phyloP scores from a whole-genome alignment of 2,329 filamentous ascomycete genomes.

The Periconia sp. region DNA sequence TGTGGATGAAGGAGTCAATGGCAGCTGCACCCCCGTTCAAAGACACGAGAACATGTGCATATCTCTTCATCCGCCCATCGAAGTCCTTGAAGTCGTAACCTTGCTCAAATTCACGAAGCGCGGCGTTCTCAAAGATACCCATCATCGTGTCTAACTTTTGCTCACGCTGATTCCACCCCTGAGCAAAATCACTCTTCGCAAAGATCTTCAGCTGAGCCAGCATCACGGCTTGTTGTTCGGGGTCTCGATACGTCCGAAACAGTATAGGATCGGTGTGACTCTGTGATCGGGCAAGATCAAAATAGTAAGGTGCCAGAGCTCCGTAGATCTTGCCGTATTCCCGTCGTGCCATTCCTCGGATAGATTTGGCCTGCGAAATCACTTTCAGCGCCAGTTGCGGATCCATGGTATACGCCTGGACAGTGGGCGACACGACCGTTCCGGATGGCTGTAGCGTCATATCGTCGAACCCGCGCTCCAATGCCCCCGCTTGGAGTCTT shows the following conservation, averaged over 20 bases:
- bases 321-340: conserved; percentile 91
- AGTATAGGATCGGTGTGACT: conserved; percentile 79
- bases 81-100: conserved; percentile 88
- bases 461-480: conserved; percentile 78
- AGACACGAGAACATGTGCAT: conserved; percentile 79
- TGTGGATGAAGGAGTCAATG: conserved; percentile 83
- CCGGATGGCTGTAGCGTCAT: conserved; percentile 57
- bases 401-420: conserved; percentile 46
- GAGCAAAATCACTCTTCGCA: conserved; percentile 75
- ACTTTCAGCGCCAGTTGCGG: conserved; percentile 68
- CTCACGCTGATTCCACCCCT: conserved; percentile 71
- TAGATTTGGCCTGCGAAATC: conserved; percentile 71
- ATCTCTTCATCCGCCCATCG: conserved; percentile 84
- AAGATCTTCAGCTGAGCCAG: conserved; percentile 79
- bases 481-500: conserved; percentile 33
- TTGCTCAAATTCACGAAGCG: conserved; percentile 87
- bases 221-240: conserved; percentile 88
- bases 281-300: conserved; percentile 71
- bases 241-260: conserved; percentile 84
- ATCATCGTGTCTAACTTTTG: conserved; percentile 74
- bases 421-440: conserved; percentile 30
- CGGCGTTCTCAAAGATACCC: conserved; percentile 85
- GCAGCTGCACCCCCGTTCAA: conserved; percentile 80
- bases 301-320: conserved; percentile 86
- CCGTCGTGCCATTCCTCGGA: conserved; percentile 80